Evolutionary conservation across 2,329 filamentous ascomycete genomes (phyloP).

Genomic region (Sarocladium oryzae): DNA sequence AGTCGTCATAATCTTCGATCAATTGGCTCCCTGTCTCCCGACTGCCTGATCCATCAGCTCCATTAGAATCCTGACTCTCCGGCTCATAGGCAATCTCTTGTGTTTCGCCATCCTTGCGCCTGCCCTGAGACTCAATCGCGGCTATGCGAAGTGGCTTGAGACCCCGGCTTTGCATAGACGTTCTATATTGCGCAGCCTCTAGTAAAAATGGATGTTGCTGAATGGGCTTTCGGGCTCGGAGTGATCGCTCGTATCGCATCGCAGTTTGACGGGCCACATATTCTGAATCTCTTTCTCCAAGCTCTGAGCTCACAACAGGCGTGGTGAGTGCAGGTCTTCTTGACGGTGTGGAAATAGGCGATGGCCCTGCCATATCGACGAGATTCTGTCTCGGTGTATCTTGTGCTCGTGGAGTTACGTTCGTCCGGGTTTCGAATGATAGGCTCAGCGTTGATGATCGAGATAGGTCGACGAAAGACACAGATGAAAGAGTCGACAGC

Average conservation of each 20-base stretch:
- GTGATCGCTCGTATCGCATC: slow-evolving; percentile 37
- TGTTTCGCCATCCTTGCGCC: slow-evolving; percentile 36
- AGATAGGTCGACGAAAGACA: neutral
- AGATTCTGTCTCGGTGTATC: neutral
- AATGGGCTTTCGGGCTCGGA: slow-evolving; percentile 55
- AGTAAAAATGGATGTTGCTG: slow-evolving; percentile 54
- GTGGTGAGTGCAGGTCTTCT: neutral
- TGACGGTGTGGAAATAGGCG: neutral
- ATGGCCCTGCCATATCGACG: neutral
- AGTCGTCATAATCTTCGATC: neutral
- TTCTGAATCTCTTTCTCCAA: slow-evolving; percentile 3
- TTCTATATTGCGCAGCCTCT: slow-evolving; percentile 49
- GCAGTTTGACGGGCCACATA: slow-evolving; percentile 16
- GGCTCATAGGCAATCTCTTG: slow-evolving; percentile 46
- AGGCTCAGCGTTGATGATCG: neutral
- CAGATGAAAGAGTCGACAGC: slow-evolving; percentile 2
- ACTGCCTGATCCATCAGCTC: neutral
- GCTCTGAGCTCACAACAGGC: neutral
- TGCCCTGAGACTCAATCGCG: slow-evolving; percentile 19
- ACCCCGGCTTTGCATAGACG: slow-evolving; percentile 46
- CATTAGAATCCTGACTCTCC: slow-evolving; percentile 38
- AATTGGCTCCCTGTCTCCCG: slow-evolving; percentile 21
- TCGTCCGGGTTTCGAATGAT: neutral
- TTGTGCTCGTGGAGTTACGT: neutral
- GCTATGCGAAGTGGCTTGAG: slow-evolving; percentile 44